Percentiles rank a stretch among this genome's conserved stretches.
Conservation (phyloP, 768 basidiomycete species). For the Agrocybe chaxingu region DNA sequence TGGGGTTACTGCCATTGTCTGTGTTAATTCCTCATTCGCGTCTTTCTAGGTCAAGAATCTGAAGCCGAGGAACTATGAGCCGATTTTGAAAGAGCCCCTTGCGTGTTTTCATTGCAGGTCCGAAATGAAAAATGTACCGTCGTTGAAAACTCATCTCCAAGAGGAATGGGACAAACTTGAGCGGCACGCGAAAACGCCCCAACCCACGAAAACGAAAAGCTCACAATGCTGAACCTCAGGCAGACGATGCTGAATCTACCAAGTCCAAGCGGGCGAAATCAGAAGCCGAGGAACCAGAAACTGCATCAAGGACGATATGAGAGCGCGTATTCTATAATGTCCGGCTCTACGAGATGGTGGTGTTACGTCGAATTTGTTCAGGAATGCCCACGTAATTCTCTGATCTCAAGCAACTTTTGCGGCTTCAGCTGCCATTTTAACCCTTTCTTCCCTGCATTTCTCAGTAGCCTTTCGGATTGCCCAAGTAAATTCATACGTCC, state of each 20-base stretch:
- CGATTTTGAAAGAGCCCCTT: conserved; percentile 63
- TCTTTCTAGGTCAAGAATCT: conserved; percentile 48
- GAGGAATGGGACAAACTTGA: conserved; percentile 63
- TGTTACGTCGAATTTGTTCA: not conserved
- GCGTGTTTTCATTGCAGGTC: conserved; percentile 69
- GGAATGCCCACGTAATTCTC: no score
- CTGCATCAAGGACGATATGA: no score
- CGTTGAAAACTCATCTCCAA: conserved; percentile 71
- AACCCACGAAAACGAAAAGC: conserved; percentile 39
- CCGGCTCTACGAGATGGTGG: no score
- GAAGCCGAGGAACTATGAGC: conserved; percentile 53
- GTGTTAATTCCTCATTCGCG: not conserved
- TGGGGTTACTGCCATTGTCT: not conserved
- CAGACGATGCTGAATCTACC: conserved; percentile 3
- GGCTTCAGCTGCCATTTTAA: conserved; percentile 32
- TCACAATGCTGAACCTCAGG: conserved; percentile 15
- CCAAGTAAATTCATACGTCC: conserved; percentile 91
- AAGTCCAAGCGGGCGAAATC: conserved; percentile 10
- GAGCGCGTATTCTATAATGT: no score
- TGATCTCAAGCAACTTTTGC: conserved; percentile 12
- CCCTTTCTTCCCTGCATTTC: conserved; percentile 48
- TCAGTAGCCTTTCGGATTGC: conserved; percentile 84
- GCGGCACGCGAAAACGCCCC: conserved; percentile 38
- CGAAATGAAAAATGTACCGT: conserved; percentile 67
- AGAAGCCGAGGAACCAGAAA: not conserved